Base-by-base conservation (phyloP, 768 basidiomycete species). In the Amanita pallidorosea region DNA sequence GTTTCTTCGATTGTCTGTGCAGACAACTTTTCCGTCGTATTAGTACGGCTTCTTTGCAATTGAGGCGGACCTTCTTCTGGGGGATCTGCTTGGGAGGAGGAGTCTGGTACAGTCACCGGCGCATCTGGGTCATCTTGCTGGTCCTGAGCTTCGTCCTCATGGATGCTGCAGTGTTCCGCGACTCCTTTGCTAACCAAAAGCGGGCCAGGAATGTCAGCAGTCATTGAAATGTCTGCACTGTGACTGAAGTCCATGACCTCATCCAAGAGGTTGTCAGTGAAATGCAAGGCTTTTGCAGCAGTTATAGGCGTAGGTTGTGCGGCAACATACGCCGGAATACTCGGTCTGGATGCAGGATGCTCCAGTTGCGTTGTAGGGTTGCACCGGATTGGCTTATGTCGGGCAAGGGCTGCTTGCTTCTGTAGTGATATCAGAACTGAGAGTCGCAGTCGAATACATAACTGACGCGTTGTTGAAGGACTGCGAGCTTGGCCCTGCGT, bases 201-300 rank as follows among this genome's bases (percentile, higher is more conserved):
- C 15, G 45, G 22, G 23, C 5, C 45, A 2, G 62, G 58, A 22
- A 58, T 47, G 5, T 69, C 68, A 43, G 61, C 66, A 3, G 62
- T 67, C 13, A 75, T 68, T 0, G 82, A 80, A 3, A 71, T 70
- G 51, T 69, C 69, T 15, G 76, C 73, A 13, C 76, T 56, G 55
- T 80, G 73, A 0, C 65, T 73, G 27, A 84, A 64, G 57, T 85
- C 79, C 2, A 79, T 73, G 17, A 78, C 67, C 56, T 87, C 85
- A 55, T 85, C 76, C 60, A 80, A 62, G 25, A 83, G 66, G 53
- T 79, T 80, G 36, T 81, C 78, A 1, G 74, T 74, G 55, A 88
- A 85, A 47, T 74, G 77, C 12, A 87, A 67, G 0, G 77, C 25
- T 15, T 43, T 52, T 15, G 42, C 43, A 7, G 51, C 20, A 13